These are phyloP conservation scores for Mycena galericulata DNA, from an alignment of 768 basidiomycete genomes.

Conservation along the genomic window DNA sequence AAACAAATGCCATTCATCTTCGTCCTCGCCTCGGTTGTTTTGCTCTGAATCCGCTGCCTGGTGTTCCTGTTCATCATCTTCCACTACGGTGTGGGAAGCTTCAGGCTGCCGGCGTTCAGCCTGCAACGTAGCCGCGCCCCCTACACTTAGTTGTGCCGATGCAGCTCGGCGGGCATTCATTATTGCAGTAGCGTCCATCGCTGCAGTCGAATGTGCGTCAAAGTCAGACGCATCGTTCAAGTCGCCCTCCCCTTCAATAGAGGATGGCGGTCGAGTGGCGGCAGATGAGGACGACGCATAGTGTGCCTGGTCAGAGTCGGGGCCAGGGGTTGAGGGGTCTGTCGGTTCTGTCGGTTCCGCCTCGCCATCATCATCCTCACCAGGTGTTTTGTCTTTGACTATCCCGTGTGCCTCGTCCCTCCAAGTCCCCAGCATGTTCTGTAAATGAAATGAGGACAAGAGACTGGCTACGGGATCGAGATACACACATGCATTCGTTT, in stretches of 20 bases:
- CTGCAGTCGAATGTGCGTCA: conserved; percentile 2
- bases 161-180: conserved; percentile 7
- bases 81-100: background rate
- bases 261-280: conserved; percentile 56
- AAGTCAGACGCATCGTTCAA: conserved; percentile 43
- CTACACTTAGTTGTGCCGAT: background rate
- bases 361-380: conserved; percentile 39
- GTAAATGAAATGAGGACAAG: conserved; percentile 18
- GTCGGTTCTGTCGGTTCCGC: conserved; percentile 30
- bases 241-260: conserved; percentile 53
- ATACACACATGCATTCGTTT: conserved; percentile 84
- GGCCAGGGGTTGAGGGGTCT: conserved; percentile 28
- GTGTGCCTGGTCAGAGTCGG: conserved; percentile 44
- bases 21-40: too few species aligned
- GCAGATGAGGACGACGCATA: conserved; percentile 50
- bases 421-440: conserved; percentile 85
- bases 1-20: conserved; percentile 79
- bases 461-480: background rate
- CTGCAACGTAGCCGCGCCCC: conserved; percentile 39
- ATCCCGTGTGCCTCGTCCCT: conserved; percentile 70
- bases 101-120: background rate
- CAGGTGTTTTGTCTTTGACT: conserved; percentile 37
- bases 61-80: background rate
- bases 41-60: background rate
- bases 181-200: conserved; percentile 24